Evolutionary conservation across 192 early-diverging fungal genomes (phyloP), one percentile per base, ranked within the genome.

Genomic region (Gamsiella multidivaricata): DNA sequence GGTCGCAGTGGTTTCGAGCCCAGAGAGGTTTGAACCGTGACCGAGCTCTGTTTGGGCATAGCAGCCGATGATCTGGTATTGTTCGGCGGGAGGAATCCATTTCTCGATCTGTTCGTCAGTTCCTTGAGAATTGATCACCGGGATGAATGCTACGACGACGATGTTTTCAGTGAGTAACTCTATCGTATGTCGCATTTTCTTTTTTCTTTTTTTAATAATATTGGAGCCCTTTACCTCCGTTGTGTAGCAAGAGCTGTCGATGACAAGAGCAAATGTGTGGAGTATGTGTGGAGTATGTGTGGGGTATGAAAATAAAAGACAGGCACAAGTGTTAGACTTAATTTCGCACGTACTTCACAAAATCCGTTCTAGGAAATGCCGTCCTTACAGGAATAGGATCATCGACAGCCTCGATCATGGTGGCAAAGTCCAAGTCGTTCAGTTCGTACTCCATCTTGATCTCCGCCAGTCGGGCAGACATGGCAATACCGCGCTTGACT

Each of bases 1-100:
- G 0, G 93, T 94, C 43, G 93, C 93, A 0, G 92, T 94, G 14
- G 94, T 96, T 79, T 96, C 94, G 31, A 96, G 85, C 3, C 90
- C 91, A 82, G 93, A 90, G 20, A 96, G 86, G 51, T 96, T 96
- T 29, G 89, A 69, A 25, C 74, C 67, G 34, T 81, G 82, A 23
- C 92, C 91, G 25, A 94, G 84, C 73, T 95, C 92, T 9, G 92
- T 95, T 65, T 94, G 92, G n/a, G 94, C 92, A 58, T 94, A 95
- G 72, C 91, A 94, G 28, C 92, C 92, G 45, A 94, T 89, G 68
- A 95, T 91, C 54, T 89, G 86, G 62, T 88, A 90, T 39, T 85
- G 84, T 39, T 84, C 75, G 15, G 91, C 92, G 12, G 86, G 82
- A 46, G 84, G 81, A 49, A 92, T 84, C 84, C 92, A 95, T 57